A percentile compares a stretch with the other conserved stretches of the same genome.
Evolutionary conservation across 202 grass and related monocot genomes (phyloP).

Genomic region (Miscanthus sacchariflorus): DNA sequence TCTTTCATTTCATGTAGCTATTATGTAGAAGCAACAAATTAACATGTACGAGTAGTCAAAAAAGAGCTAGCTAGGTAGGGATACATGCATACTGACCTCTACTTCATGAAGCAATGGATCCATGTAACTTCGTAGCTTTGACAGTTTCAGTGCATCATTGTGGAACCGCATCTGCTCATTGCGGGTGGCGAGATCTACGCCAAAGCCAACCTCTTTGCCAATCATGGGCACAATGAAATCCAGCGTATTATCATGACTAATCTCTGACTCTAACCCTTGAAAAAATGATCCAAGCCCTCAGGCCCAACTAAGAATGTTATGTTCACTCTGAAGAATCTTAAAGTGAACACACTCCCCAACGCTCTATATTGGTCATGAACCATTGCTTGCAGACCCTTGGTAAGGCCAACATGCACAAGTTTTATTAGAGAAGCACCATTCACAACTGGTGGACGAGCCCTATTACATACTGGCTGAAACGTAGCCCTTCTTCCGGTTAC

Average conservation of each 20-base stretch:
- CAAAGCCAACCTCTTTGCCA: constrained; percentile 32
- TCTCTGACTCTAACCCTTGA: not conserved
- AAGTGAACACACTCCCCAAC: constrained; percentile 29
- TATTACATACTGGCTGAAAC: too few relatives aligned
- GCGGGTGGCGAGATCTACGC: constrained; percentile 1
- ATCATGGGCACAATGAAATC: constrained; percentile 47
- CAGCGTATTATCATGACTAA: constrained; percentile 13
- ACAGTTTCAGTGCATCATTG: constrained; percentile 20
- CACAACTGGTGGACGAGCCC: too few relatives aligned
- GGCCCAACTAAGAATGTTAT: constrained; percentile 10
- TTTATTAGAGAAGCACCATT: too few relatives aligned
- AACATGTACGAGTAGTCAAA: too few relatives aligned
- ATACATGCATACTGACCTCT: too few relatives aligned
- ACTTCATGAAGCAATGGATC: too few relatives aligned
- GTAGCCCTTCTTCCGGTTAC: too few relatives aligned
- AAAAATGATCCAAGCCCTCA: constrained; percentile 20
- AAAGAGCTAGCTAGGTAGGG: too few relatives aligned
- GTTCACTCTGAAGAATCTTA: not conserved
- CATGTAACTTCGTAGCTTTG: not conserved
- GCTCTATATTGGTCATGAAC: not conserved
- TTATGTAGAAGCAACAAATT: too few relatives aligned
- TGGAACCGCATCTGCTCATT: constrained; percentile 40
- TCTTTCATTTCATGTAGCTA: too few relatives aligned
- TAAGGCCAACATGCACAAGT: too few relatives aligned
- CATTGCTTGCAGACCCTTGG: not conserved